Conservation (phyloP, 495 filamentous ascomycete genomes). For the Tetracladium marchalianum region DNA sequence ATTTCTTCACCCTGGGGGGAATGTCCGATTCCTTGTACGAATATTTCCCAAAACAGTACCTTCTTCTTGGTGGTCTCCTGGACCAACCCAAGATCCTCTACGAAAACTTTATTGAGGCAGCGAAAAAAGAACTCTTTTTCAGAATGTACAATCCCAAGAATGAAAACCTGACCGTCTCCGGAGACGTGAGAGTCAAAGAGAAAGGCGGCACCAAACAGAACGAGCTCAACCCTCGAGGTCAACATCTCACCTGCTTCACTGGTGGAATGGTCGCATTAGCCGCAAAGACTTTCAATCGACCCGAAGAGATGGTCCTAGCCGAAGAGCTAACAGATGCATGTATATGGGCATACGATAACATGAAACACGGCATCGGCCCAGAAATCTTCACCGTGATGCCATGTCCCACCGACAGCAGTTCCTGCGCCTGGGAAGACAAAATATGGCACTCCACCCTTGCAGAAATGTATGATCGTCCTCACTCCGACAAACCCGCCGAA, state of each 20-base stretch:
- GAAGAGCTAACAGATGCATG: constrained; percentile 74
- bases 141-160: constrained; percentile 42
- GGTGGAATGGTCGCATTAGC: constrained; percentile 80
- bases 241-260: constrained; percentile 58
- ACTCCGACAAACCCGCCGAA: background rate
- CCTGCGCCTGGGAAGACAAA: constrained; percentile 15
- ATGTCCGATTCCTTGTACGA: constrained; percentile 81
- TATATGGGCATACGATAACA: constrained; percentile 68
- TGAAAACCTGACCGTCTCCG: constrained; percentile 54
- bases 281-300: constrained; percentile 59
- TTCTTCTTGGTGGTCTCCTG: constrained; percentile 65
- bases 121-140: constrained; percentile 56
- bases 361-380: constrained; percentile 65
- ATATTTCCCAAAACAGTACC: constrained; percentile 66
- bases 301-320: constrained; percentile 61
- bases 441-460: constrained; percentile 8
- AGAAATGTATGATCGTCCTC: background rate
- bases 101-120: constrained; percentile 50
- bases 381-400: constrained; percentile 46
- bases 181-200: constrained; percentile 28
- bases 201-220: constrained; percentile 15
- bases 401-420: constrained; percentile 9
- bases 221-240: constrained; percentile 25
- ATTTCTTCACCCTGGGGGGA: constrained; percentile 59
- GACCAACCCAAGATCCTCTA: constrained; percentile 73